Conservation (phyloP, 192 early-diverging fungal species). For the Gigaspora rosea region DNA sequence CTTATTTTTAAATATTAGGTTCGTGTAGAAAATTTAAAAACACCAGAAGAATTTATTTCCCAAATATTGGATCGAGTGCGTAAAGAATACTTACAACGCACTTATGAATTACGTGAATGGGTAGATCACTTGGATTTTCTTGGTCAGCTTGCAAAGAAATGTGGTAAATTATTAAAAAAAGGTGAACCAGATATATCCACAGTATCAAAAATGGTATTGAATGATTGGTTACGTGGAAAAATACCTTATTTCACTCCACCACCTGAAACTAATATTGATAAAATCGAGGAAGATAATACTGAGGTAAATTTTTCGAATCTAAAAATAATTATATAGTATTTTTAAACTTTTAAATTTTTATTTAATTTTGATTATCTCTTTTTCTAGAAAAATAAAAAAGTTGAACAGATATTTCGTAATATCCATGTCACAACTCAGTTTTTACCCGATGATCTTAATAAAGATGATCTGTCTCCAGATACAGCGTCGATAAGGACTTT, state of each 20-base stretch:
- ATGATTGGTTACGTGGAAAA: slow-evolving; percentile 97
- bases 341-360: not conserved
- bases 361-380: not conserved
- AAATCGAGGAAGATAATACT: slow-evolving; percentile 37
- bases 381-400: slow-evolving; percentile 37
- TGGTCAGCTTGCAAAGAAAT: slow-evolving; percentile 79
- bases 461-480: slow-evolving; percentile 41
- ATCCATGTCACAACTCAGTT: slow-evolving; percentile 87
- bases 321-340: slow-evolving; percentile 14
- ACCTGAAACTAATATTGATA: slow-evolving; percentile 47
- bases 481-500: too few species aligned
- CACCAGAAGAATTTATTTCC: slow-evolving; percentile 90
- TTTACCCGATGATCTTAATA: slow-evolving; percentile 79
- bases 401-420: slow-evolving; percentile 90
- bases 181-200: slow-evolving; percentile 92
- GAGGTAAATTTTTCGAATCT: slow-evolving; percentile 34
- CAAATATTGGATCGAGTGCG: slow-evolving; percentile 81
- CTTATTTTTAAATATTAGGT: slow-evolving; percentile 25
- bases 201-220: slow-evolving; percentile 96
- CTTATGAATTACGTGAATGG: slow-evolving; percentile 90
- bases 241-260: slow-evolving; percentile 94
- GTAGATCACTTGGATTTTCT: slow-evolving; percentile 88
- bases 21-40: slow-evolving; percentile 86
- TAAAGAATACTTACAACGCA: slow-evolving; percentile 88
- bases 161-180: slow-evolving; percentile 92